Evolutionary conservation across 129 eudicot species (phyloP), one percentile per base, ranked within the genome.

Genomic region (Chrysanthemum seticuspe): DNA sequence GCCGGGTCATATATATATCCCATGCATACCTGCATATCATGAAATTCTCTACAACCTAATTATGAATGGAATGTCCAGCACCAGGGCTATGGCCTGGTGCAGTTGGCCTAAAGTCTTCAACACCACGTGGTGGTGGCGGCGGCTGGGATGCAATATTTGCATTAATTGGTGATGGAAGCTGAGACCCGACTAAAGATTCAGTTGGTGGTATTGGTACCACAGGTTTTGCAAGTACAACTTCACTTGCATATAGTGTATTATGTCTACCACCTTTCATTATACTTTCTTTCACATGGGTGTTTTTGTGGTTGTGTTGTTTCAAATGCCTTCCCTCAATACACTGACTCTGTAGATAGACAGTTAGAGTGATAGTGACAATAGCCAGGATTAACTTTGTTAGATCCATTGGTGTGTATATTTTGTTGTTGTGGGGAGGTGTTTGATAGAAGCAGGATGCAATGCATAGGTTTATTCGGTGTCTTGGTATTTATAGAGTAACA

Each of bases 31-130:
- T 8, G 53, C 7, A 16, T 63, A 47, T 2, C 47, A 40, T 7
- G 47, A 40, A 31, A 27, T 13, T 34, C 60, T 6, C 15, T 56
- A 84, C 76, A 40, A 6, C 47, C 85, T 86, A 81, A 60, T 77
- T 79, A 5, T 86, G 83, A 74, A 74, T 47, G 23, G 85, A 77
- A 75, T 89, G 89, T 50, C 96, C 96, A 72, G 82, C 86, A 9
- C 96, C 96, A 3, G 96, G 96, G 76, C 92, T 86, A 71, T 83
- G 92, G 52, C 96, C 92, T 13, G 92, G 96, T 63, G 87, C 50
- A 10, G 91, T 88, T 10, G 89, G 96, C 72, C 87, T 79, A 54
- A 83, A 83, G 79, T 83, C 87, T 52, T 81, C 84, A 31, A 76
- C 79, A 29, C 71, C 84, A 27, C 75, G n/a, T n/a, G n/a, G 89